Evolutionary conservation across 176 grass and related monocot species (phyloP), one percentile per base, ranked within the genome.

Genomic region (Zizania latifolia): DNA sequence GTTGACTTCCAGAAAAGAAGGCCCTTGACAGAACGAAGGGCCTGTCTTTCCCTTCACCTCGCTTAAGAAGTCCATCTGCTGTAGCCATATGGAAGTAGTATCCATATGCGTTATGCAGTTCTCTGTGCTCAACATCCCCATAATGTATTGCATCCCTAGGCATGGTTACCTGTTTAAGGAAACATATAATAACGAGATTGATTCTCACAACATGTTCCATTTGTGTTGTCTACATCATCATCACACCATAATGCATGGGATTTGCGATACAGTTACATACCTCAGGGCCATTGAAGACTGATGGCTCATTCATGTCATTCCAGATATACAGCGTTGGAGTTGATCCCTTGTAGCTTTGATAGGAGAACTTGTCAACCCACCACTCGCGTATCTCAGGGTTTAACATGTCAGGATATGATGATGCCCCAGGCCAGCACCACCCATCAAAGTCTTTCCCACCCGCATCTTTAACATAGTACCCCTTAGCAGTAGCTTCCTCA

Each of bases 11-110:
- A 70, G 94, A 86, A 83, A 93, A 97, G 70, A 97, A 85, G 26
- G 94, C 94, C 78, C 94, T 93, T 41, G 96, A 92, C 55, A 99
- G 83, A 68, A 99, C 96, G 37, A 99, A 99, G n/a, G 96, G 96
- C 37, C 96, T 89, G 66, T 99, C 92, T 72, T 95, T 99, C 12
- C 91, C 84, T 39, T 94, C 72, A 30, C 89, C 87, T 58, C 96
- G 79, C 72, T 92, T 97, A 71, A 97, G 45, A 72, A 97, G 88
- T n/a, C 94, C 94, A 79, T 81, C 69, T 58, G 88, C 77, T 32
- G 96, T 86, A 81, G 96, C 96, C 96, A 95, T 99, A 85, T 99
- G 96, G 80, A 99, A 99, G 80, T 99, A 99, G 60, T 99, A 99
- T 33, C 96, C 96, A 73, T 99, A 99, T 58, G 96, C 91, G 82